phyloP scores from a whole-genome alignment of 176 grass and related monocot species.

The Miscanthus lutarioriparius region DNA sequence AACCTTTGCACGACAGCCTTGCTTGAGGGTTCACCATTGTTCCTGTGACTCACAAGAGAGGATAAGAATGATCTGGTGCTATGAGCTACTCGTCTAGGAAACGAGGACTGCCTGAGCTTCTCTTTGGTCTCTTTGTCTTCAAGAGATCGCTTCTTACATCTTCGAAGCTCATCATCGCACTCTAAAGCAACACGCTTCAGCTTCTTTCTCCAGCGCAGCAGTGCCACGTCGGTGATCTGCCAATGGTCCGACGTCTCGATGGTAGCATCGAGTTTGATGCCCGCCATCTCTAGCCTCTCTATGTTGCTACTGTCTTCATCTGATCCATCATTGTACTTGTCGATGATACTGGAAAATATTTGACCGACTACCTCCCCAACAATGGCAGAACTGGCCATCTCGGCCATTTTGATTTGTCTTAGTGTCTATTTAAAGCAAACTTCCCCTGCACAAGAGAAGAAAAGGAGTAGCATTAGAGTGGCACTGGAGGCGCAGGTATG shows the following conservation, averaged over 20 bases:
- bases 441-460: background rate
- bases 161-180: background rate
- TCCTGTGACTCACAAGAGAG: background rate
- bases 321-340: too few relatives aligned
- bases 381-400: background rate
- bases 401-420: background rate
- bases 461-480: background rate
- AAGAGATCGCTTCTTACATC: background rate
- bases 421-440: background rate
- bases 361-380: too few relatives aligned
- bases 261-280: background rate
- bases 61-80: background rate
- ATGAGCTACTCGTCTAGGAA: background rate
- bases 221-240: background rate
- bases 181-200: background rate
- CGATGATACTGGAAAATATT: too few relatives aligned
- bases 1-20: background rate
- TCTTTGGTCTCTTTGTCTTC: background rate
- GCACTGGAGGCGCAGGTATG: background rate
- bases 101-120: background rate
- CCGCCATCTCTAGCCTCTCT: background rate
- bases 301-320: background rate
- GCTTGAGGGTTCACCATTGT: background rate
- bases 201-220: background rate
- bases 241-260: background rate